Conservation (phyloP, 1,139 yeast species). For the Blastobotrys aristatus region DNA sequence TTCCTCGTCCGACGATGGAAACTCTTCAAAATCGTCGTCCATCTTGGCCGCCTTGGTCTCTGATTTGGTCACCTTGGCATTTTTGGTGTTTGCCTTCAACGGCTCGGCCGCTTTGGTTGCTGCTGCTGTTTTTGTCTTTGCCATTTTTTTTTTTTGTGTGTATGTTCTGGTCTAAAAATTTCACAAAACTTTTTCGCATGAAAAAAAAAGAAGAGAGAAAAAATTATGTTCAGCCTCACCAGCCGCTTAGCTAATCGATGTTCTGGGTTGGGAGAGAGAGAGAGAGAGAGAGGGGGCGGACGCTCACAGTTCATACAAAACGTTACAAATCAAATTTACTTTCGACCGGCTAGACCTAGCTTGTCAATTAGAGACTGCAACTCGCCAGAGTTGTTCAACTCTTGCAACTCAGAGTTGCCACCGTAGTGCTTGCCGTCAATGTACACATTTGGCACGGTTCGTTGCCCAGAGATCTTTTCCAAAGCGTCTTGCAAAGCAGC, state of each 20-base stretch:
- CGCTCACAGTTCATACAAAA: no score
- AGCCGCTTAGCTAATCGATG: not conserved
- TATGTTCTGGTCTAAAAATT: not conserved
- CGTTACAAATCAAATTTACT: not conserved
- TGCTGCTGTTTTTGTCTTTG: conserved; percentile 14
- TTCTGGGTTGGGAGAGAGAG: no score
- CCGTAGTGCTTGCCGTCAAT: conserved; percentile 91
- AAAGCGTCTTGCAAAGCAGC: conserved; percentile 73
- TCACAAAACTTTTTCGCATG: not conserved
- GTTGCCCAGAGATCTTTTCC: conserved; percentile 74
- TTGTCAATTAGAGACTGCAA: conserved; percentile 3
- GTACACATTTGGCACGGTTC: conserved; percentile 89
- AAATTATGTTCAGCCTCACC: conserved; percentile 13
- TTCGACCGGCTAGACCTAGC: no score
- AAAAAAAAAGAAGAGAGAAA: not conserved
- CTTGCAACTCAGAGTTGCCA: conserved; percentile 83
- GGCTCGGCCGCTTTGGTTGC: conserved; percentile 6
- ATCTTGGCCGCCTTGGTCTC: conserved; percentile 17
- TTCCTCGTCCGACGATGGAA: conserved; percentile 32
- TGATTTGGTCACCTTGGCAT: conserved; percentile 16
- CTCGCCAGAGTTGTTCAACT: conserved; percentile 17
- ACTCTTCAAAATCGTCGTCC: conserved; percentile 35
- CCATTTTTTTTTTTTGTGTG: conserved; percentile 4
- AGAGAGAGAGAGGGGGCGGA: no score
- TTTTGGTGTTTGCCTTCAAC: conserved; percentile 14